Percentiles rank a stretch among this genome's conserved stretches.
phyloP scores from a whole-genome alignment of 306 rosid species.

The Castanea sativa region DNA sequence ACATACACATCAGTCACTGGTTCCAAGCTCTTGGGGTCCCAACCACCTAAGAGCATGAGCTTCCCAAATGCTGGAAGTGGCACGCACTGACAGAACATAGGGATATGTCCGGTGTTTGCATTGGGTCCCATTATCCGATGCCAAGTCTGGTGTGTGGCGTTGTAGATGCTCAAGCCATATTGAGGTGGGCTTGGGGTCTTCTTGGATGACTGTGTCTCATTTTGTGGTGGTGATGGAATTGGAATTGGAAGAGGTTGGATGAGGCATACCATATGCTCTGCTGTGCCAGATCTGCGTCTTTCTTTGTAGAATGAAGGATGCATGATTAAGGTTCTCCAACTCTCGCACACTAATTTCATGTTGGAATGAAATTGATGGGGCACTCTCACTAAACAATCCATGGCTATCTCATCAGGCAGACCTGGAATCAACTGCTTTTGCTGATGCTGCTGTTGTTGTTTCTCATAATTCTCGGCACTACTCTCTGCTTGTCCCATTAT shows the following conservation, averaged over 20 bases:
- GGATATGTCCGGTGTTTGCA: background rate
- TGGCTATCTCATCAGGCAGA: slow-evolving; percentile 9
- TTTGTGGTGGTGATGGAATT: background rate
- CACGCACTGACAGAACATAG: slow-evolving; percentile 6
- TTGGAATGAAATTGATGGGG: background rate
- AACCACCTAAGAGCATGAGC: background rate
- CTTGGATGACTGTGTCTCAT: background rate
- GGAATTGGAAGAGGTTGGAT: background rate
- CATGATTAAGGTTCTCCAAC: background rate
- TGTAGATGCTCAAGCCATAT: background rate
- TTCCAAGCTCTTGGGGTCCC: slow-evolving; percentile 4
- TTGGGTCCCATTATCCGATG: background rate
- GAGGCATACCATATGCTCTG: background rate
- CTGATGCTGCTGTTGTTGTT: background rate
- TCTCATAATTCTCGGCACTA: background rate
- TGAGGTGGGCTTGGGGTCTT: background rate
- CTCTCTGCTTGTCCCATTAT: slow-evolving; percentile 2
- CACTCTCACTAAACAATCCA: background rate
- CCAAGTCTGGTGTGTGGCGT: background rate
- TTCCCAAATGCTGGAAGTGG: background rate
- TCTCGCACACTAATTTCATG: background rate
- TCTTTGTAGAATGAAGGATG: background rate
- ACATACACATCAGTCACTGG: background rate
- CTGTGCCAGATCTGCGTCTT: background rate
- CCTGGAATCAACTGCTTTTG: slow-evolving; percentile 7